These are phyloP conservation scores for Alternaria panax DNA, from an alignment of 2,329 filamentous ascomycete species.

Conservation along the genomic window DNA sequence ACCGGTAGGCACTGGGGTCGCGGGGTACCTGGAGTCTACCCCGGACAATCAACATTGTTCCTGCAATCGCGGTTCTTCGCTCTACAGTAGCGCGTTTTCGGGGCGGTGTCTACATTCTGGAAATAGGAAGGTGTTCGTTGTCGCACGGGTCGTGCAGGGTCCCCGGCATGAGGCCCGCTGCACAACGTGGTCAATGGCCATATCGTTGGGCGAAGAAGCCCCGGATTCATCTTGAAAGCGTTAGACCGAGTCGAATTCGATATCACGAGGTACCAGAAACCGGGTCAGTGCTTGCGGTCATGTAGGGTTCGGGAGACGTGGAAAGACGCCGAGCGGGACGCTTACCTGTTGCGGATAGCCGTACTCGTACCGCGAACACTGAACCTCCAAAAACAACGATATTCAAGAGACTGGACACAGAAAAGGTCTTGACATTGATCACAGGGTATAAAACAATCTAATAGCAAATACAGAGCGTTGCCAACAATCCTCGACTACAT, in stretches of 20 bases:
- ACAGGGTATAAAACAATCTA: background rate
- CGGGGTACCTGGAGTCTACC: conserved; percentile 16
- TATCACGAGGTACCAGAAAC: conserved; percentile 4
- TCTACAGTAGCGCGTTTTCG: conserved; percentile 10
- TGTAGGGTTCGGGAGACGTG: background rate
- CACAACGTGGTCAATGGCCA: background rate
- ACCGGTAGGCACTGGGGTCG: conserved; percentile 18
- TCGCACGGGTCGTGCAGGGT: background rate
- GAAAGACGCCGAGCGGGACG: background rate
- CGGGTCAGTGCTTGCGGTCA: conserved; percentile 1
- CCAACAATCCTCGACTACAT: background rate
- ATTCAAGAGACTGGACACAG: background rate
- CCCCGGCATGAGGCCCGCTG: background rate
- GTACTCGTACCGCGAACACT: background rate
- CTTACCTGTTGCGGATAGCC: conserved; percentile 1
- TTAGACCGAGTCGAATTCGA: background rate
- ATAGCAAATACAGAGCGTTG: background rate
- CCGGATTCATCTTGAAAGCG: background rate
- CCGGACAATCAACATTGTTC: conserved; percentile 28
- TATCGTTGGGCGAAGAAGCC: conserved; percentile 5
- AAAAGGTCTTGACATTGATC: background rate
- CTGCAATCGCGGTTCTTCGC: conserved; percentile 30
- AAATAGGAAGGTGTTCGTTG: conserved; percentile 21
- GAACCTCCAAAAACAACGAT: background rate
- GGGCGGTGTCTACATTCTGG: conserved; percentile 12